phyloP scores from a whole-genome alignment of 148 eudicot genomes.

The Dysphania ambrosioides region DNA sequence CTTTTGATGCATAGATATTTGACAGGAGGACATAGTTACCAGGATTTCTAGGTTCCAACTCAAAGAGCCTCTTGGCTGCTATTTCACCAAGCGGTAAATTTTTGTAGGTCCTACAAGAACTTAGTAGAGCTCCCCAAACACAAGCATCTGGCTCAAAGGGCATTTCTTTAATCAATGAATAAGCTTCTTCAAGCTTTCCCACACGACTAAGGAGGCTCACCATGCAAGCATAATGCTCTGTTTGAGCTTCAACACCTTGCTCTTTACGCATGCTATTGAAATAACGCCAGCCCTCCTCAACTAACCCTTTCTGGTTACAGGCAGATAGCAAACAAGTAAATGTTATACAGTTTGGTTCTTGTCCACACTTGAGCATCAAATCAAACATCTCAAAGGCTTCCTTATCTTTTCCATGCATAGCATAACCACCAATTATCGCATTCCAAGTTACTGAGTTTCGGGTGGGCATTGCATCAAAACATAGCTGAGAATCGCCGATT shows the following conservation, averaged over 20 bases:
- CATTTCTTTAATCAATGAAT: conserved; percentile 50
- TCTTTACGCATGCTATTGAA: conserved; percentile 50
- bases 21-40: conserved; percentile 64
- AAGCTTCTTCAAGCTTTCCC: conserved; percentile 67
- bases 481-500: conserved; percentile 45
- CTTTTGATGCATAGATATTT: conserved; percentile 61
- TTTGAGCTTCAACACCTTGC: conserved; percentile 44
- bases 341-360: conserved; percentile 48
- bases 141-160: conserved; percentile 66
- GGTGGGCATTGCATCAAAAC: conserved; percentile 50
- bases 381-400: conserved; percentile 55
- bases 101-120: conserved; percentile 56
- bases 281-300: conserved; percentile 44
- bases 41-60: conserved; percentile 65
- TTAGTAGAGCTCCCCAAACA: conserved; percentile 73
- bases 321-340: conserved; percentile 62
- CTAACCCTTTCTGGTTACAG: conserved; percentile 62
- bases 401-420: conserved; percentile 60
- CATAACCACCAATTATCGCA: conserved; percentile 59
- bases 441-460: conserved; percentile 62
- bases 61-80: conserved; percentile 57
- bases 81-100: conserved; percentile 50
- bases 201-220: conserved; percentile 68
- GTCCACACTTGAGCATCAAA: conserved; percentile 48
- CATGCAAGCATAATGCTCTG: conserved; percentile 74